Base-by-base conservation (phyloP, 2,329 filamentous ascomycete species). In the Phialophora expanda region DNA sequence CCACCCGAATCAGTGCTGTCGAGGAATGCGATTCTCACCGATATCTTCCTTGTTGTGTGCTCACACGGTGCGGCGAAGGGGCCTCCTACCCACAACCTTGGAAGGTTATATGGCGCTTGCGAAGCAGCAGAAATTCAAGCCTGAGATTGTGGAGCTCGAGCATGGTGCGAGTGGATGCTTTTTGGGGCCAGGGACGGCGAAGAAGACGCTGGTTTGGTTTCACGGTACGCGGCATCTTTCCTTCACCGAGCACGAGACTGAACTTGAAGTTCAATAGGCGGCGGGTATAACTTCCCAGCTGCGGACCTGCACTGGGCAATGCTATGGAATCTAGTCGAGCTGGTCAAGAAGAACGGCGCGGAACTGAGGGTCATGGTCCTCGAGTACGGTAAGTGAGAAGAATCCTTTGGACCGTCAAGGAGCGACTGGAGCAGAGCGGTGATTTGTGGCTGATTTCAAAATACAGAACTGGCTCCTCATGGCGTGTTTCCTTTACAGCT, bases 381-480 rank as follows among this genome's bases (percentile, higher is more conserved):
- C 17, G 65, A 67, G 50, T 67, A 67, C 41, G 65, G 64, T 66
- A 32, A 32, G 57, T 9, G 26, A 34, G 30, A 20, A 26, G 30
- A 20, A 26, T 56, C 8, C n/a, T 30, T n/a, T 26, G 8, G 1
- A n/a, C 11, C 6, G 4, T 20, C 38, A n/a, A n/a, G 9, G 22
- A 26, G 12, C 11, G 28, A 50, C 71, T 73, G 2, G 11, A 30
- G 12, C 12, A 7, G 30, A 30, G 1, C 8, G 7, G 30, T 11
- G 32, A 34, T 34, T 34, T 34, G 32, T 34, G 17, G 50, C 46
- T 63, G 51, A 63, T 32, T 50, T 32, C 14, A 32, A 24, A 7
- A n/a, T 17, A 32, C 68, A 74, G 24, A 81, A 79, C 80, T 88
- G 17, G 80, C 85, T 0, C 80, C 80, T 0, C 66, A 75, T 6